Evolutionary conservation across 805 yeast species (phyloP).

Genomic region (Starmera quercuum): DNA sequence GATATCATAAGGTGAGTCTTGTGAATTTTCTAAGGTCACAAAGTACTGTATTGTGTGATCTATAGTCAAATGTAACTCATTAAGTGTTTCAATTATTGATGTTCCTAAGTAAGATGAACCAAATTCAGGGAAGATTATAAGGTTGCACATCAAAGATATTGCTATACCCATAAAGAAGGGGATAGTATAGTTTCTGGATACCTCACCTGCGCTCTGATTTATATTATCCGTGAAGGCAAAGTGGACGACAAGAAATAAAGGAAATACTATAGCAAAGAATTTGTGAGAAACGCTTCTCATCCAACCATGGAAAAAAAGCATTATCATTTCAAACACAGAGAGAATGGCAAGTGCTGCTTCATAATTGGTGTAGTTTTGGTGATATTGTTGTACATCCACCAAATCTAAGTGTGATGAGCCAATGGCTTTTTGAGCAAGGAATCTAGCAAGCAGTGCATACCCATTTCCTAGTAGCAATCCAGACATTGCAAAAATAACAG

Average conservation of each 20-base stretch:
- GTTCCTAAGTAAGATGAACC: slow-evolving; percentile 42
- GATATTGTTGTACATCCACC: slow-evolving; percentile 24
- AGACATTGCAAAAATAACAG: slow-evolving; percentile 29
- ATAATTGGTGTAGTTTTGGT: slow-evolving; percentile 22
- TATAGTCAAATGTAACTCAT: slow-evolving; percentile 31
- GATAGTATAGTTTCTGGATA: slow-evolving; percentile 29
- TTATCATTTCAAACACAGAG: slow-evolving; percentile 35
- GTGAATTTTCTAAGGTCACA: not conserved
- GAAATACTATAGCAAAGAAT: slow-evolving; percentile 38
- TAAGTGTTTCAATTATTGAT: slow-evolving; percentile 30
- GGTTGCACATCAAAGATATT: slow-evolving; percentile 33
- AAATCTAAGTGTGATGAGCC: slow-evolving; percentile 19
- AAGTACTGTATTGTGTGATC: slow-evolving; percentile 33
- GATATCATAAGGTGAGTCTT: not conserved
- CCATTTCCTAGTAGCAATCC: slow-evolving; percentile 37
- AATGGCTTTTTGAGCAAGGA: slow-evolving; percentile 30
- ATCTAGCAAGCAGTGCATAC: slow-evolving; percentile 33
- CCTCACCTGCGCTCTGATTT: slow-evolving; percentile 19
- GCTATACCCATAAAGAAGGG: slow-evolving; percentile 42
- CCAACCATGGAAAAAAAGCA: slow-evolving; percentile 43
- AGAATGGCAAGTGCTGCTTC: slow-evolving; percentile 35
- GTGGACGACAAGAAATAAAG: slow-evolving; percentile 42
- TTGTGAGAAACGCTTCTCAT: slow-evolving; percentile 39
- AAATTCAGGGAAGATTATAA: slow-evolving; percentile 41
- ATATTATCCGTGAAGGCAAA: slow-evolving; percentile 35